These are phyloP conservation scores for Priceomyces carsonii DNA, from an alignment of 805 yeast genomes.

Conservation along the genomic window DNA sequence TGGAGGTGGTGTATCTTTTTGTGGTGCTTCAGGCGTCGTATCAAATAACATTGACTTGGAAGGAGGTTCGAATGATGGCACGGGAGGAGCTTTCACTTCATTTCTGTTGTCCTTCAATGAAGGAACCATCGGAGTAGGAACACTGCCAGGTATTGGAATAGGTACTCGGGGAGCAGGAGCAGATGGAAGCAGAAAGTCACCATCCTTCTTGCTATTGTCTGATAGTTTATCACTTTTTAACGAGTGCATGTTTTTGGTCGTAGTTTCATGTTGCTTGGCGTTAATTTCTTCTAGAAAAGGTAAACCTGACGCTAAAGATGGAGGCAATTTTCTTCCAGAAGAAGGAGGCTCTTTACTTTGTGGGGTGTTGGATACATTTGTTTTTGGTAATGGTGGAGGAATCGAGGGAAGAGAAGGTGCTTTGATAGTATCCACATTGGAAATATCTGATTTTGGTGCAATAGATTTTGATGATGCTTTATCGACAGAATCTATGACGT, in stretches of 20 bases:
- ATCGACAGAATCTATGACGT: slow-evolving; percentile 43
- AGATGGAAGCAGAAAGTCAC: too few species aligned
- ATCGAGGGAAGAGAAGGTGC: slow-evolving; percentile 16
- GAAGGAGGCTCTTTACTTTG: slow-evolving; percentile 15
- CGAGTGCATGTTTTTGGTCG: too few species aligned
- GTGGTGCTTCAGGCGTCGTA: slow-evolving; percentile 27
- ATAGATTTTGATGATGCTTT: slow-evolving; percentile 13
- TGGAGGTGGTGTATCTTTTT: slow-evolving; percentile 29
- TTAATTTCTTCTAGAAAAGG: slow-evolving; percentile 64
- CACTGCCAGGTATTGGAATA: background rate
- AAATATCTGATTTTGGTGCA: slow-evolving; percentile 13
- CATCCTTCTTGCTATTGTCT: too few species aligned
- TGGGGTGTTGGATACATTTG: slow-evolving; percentile 15
- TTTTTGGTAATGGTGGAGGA: slow-evolving; percentile 17
- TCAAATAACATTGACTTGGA: slow-evolving; percentile 11
- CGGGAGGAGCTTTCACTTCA: slow-evolving; percentile 29
- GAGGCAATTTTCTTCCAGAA: slow-evolving; percentile 11
- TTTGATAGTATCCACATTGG: slow-evolving; percentile 15
- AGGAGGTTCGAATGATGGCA: slow-evolving; percentile 29
- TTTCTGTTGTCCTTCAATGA: slow-evolving; percentile 10
- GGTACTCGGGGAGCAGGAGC: too few species aligned
- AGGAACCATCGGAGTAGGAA: too few species aligned
- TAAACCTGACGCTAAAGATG: slow-evolving; percentile 39
- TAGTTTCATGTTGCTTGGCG: slow-evolving; percentile 55
- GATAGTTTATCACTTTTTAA: too few species aligned